Base-by-base conservation (phyloP, 78 protist genomes). In the Andalucia godoyi region DNA sequence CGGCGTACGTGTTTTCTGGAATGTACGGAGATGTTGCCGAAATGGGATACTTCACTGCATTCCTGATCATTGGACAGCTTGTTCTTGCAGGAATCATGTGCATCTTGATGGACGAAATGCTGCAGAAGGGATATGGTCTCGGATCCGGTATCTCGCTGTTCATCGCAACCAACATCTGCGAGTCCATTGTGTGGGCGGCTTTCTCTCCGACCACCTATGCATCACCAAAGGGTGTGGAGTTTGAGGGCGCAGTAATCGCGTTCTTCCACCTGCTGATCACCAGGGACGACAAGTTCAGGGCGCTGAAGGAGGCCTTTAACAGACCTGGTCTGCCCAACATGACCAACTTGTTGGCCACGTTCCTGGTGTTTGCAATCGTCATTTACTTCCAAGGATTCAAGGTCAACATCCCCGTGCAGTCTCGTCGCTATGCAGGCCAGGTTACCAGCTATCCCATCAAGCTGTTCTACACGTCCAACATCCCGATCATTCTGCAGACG, bases 131-230 rank as follows among this genome's bases (percentile, higher is more conserved):
- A 41, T 96, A 96, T 77, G 99, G 99, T 30, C 76, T 98, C 34
- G 99, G 98, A 40, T 80, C 95, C 10, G 99, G 99, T 66, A 92
- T 95, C 60, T 95, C 99, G 27, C 83, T 98, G 68, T 98, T 98
- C 86, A 96, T 98, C 40, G 98, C 99, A 62, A 89, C 98, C 82
- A 95, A 95, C 93, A 90, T 95, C 51, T 98, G 99, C 85, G 99
- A 98, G 85, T 85, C 71, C 58, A 96, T 98, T 78, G 47, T 98
- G 38, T 98, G 99, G 99, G 84, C 87, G 83, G 61, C 98, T 10
- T 86, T 98, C 86, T 80, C 92, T 47, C 99, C 99, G 70, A 81
- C 87, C 74, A 96, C 99, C 73, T 51, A 87, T 87, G 91, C 86
- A 91, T 64, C 75, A 30, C 99, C 98, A 58, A 79, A 89, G 38